Evolutionary conservation across 169 alveolate genomes (phyloP).

Genomic region (Amoebophrya sp.): DNA sequence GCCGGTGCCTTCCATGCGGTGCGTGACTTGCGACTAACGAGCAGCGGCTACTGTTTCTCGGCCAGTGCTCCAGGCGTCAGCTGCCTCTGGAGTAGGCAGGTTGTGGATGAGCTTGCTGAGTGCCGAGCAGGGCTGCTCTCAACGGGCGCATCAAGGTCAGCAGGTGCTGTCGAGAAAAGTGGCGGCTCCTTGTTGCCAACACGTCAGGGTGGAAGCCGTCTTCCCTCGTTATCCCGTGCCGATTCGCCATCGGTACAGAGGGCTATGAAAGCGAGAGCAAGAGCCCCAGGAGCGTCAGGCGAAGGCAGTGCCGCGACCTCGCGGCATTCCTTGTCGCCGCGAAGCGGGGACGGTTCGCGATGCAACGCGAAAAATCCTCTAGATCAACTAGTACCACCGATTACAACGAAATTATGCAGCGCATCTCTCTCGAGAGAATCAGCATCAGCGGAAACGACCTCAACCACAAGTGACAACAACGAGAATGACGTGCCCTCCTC

Average conservation of each 20-base stretch:
- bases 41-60: conserved; percentile 35
- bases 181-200: background rate
- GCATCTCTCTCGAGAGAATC: too few relatives aligned
- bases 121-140: background rate
- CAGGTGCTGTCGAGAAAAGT: background rate
- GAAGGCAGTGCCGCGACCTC: too few relatives aligned
- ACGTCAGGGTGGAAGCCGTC: background rate
- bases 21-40: background rate
- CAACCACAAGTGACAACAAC: too few relatives aligned
- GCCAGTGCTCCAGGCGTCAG: conserved; percentile 32
- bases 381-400: too few relatives aligned
- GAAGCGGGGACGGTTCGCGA: too few relatives aligned
- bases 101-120: background rate
- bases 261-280: background rate
- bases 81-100: conserved; percentile 21
- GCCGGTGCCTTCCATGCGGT: background rate
- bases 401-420: too few relatives aligned
- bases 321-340: too few relatives aligned
- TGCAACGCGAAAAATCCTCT: too few relatives aligned
- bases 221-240: too few relatives aligned
- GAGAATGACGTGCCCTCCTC: too few relatives aligned
- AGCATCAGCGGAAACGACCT: too few relatives aligned
- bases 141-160: background rate
- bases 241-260: background rate
- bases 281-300: too few relatives aligned